Evolutionary conservation across 2,329 filamentous ascomycete species (phyloP), one percentile per base, ranked within the genome.

Genomic region (Zasmidium cellare): DNA sequence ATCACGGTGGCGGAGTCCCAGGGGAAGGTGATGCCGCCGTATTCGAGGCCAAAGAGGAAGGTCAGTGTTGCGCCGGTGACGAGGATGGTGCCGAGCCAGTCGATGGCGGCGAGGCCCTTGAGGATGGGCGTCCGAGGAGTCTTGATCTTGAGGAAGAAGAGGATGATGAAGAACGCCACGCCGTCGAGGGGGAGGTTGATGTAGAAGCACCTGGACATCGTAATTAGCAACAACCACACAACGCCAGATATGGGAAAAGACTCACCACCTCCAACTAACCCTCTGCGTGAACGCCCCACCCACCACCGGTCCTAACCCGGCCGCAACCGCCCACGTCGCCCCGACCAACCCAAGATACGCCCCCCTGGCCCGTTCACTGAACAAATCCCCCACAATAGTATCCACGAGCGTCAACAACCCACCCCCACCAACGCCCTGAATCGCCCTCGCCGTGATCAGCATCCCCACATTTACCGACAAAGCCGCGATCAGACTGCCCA

Each of bases 31-130:
- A 91, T 83, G 50, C 90, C 91, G 56, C 91, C 92, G 60, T 92
- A 90, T 69, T 94, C 88, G 9, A 96, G 83, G 0, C 91, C 92
- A 41, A 96, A 84, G 2, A 96, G 84, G 63, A 96, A 80, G 89
- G 96, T 93, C 20, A 96, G 79, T 0, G 89, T 92, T 19, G 88
- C 90, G 46, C 88, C 88, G 23, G 92, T 82, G 71, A 94, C 84
- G 35, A 82, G 76, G 11, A 87, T 53, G 2, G 82, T 84, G 0
- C 88, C 89, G 3, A 82, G 64, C 84, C 84, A 87, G 71, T 87
- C 84, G 59, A 87, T 84, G 0, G 84, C 84, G 58, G 82, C 82
- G 9, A 90, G 73, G 0, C 87, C 87, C 38, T 82, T 75, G 56
- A 76, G 73, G 1, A 89, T 71, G 0, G 85, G 82, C 1, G 87